Evolutionary conservation across 176 grass and related monocot species (phyloP).

Genomic region (Oryza meridionalis): DNA sequence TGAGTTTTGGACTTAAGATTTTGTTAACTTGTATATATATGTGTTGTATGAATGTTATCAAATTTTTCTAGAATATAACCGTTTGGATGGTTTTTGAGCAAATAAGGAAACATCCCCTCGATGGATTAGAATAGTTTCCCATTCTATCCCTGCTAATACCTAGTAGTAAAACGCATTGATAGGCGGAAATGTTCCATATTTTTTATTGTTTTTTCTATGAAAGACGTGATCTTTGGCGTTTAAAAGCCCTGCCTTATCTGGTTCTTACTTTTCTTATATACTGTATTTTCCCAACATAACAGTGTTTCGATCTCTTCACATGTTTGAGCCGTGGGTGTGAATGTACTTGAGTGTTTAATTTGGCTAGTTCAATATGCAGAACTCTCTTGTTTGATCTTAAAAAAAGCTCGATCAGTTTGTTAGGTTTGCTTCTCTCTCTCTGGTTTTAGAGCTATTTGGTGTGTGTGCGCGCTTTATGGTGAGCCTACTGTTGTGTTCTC

Average conservation of each 20-base stretch:
- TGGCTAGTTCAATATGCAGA: not conserved
- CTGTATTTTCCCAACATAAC: not conserved
- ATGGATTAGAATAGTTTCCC: too few relatives aligned
- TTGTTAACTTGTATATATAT: too few relatives aligned
- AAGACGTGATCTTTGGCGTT: not conserved
- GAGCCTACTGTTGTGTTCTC: not conserved
- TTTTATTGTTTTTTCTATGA: not conserved
- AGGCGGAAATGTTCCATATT: not conserved
- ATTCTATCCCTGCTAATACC: not conserved
- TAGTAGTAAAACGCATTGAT: not conserved
- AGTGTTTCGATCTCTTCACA: constrained; percentile 1
- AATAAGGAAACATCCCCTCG: too few relatives aligned
- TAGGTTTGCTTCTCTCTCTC: not conserved
- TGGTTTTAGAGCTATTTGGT: not conserved
- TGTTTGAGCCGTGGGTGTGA: not conserved
- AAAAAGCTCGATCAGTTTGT: constrained; percentile 4
- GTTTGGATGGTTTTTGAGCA: too few relatives aligned
- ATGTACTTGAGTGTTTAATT: not conserved
- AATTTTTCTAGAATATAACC: too few relatives aligned
- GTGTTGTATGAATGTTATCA: too few relatives aligned
- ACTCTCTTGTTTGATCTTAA: not conserved
- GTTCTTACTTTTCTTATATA: not conserved
- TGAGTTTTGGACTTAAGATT: too few relatives aligned
- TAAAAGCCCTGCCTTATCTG: not conserved
- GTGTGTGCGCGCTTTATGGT: too few relatives aligned